Conservation (phyloP, 1,284 basidiomycete species). For the Exsudoporus floridanus region DNA sequence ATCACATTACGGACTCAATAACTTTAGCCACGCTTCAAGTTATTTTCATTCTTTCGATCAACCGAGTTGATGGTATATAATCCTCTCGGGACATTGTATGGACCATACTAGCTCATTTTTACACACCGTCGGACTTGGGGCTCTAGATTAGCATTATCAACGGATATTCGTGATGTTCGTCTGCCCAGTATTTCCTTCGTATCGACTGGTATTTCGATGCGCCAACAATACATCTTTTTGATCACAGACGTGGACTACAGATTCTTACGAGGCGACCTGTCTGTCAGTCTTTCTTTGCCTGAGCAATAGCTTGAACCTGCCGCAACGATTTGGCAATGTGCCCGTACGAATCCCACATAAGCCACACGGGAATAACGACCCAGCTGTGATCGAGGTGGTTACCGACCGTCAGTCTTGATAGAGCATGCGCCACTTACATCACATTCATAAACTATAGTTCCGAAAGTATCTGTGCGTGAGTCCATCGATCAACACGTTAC, state of each 20-base stretch:
- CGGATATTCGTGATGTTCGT: background rate
- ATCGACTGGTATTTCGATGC: background rate
- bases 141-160: background rate
- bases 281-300: constrained; percentile 41
- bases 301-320: constrained; percentile 37
- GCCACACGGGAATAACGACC: constrained; percentile 71
- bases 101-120: constrained; percentile 11
- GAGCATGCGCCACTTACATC: constrained; percentile 50
- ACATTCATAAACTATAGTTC: constrained; percentile 68
- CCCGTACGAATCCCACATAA: constrained; percentile 75
- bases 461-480: background rate
- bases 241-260: background rate
- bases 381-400: constrained; percentile 49
- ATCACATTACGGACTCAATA: background rate
- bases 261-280: background rate
- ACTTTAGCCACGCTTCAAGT: constrained; percentile 3
- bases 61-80: background rate
- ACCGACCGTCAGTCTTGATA: constrained; percentile 5
- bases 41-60: constrained; percentile 8
- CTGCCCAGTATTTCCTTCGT: background rate
- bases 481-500: background rate
- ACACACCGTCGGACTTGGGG: background rate
- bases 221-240: background rate
- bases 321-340: constrained; percentile 64
- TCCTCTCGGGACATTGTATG: constrained; percentile 12